Evolutionary conservation across 2,329 filamentous ascomycete genomes (phyloP), one percentile per base, ranked within the genome.

Genomic region (Grosmannia clavigera): DNA sequence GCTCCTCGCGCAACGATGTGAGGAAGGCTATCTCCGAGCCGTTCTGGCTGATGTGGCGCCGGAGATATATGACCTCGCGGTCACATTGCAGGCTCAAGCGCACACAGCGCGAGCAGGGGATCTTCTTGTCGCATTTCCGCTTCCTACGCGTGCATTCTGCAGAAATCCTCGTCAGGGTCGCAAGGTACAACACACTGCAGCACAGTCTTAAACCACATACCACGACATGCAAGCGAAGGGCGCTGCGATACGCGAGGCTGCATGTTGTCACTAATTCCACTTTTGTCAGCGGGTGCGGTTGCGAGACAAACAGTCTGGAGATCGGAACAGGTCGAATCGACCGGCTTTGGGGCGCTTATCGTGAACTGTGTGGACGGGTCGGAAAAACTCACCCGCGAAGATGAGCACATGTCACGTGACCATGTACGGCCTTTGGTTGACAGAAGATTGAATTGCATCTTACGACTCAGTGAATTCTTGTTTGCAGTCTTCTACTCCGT

Each of bases 121-220:
- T 63, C 10, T 63, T 62, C 56, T 66, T 66, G 61, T 62, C 61
- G 60, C 65, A 66, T 52, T 65, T 66, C 31, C 64, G 58, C 52
- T 66, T 66, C 12, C 60, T 61, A 5, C 62, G 60, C 0, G 65
- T 65, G 64, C 65, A 66, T 61, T 66, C 64, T 65, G 51, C 3
- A 3, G 14, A n/a, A 55, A 6, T 57, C 5, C 29, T 3, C 22
- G 10, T 54, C 29, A 35, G 35, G 6, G 35, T 38, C 4, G 19
- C 43, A 46, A 46, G 43, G 43, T 4, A 46, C 19, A n/a, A 46
- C 19, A n/a, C 19, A 7, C 2, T 2, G 43, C 43, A n/a, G 9
- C 16, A 4, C 43, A 46, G 14, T 46, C 43, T 3, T 10, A 43
- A 16, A 27, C 27, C 2, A 59, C 62, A 4, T 51, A 64, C 62